Conservation (phyloP, 768 basidiomycete species). For the Fomitopsis serialis region DNA sequence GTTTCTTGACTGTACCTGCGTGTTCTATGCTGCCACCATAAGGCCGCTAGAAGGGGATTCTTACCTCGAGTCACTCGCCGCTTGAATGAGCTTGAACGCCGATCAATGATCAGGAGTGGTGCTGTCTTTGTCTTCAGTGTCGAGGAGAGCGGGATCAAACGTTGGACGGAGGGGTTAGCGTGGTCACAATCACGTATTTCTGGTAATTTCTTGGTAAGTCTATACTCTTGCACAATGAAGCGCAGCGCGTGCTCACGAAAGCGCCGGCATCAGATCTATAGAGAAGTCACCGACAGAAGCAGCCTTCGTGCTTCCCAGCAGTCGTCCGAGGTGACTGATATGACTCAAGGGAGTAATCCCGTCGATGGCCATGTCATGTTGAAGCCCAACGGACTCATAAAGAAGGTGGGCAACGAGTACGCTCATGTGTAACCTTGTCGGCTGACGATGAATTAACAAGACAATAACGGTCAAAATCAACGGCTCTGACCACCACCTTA, state of each 20-base stretch:
- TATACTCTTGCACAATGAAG: neutral
- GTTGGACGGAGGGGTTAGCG: constrained; percentile 75
- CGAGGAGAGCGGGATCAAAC: constrained; percentile 82
- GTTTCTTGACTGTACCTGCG: neutral
- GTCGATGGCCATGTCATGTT: constrained; percentile 16
- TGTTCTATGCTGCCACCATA: neutral
- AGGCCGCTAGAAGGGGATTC: constrained; percentile 73
- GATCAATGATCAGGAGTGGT: constrained; percentile 43
- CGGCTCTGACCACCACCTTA: constrained; percentile 74
- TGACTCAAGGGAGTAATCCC: neutral
- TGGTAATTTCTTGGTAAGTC: constrained; percentile 74
- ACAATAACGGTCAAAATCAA: constrained; percentile 83
- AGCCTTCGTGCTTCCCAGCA: constrained; percentile 10
- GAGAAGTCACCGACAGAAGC: constrained; percentile 69
- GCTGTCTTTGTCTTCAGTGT: constrained; percentile 88
- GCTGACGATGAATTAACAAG: constrained; percentile 29
- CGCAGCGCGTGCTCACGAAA: neutral
- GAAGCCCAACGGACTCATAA: constrained; percentile 61
- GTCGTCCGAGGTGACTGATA: neutral
- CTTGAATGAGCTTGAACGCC: constrained; percentile 76
- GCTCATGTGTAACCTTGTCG: neutral
- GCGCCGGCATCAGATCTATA: constrained; percentile 55
- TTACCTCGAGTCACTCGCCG: constrained; percentile 81
- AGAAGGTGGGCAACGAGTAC: constrained; percentile 48
- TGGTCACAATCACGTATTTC: constrained; percentile 86